phyloP scores from a whole-genome alignment of 2,329 filamentous ascomycete species.

The Talaromyces funiculosus region DNA sequence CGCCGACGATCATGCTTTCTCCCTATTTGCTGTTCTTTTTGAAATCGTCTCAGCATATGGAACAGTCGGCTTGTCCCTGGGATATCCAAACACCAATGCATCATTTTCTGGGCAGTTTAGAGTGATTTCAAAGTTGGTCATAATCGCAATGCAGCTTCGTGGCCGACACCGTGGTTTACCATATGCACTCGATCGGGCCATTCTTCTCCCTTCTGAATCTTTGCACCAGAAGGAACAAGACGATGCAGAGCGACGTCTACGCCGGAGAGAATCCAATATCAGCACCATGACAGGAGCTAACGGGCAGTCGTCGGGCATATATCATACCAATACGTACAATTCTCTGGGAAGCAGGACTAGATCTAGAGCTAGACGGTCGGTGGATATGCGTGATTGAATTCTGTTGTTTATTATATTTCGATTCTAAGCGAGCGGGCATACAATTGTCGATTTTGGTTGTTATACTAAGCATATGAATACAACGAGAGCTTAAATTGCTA shows the following conservation, averaged over 20 bases:
- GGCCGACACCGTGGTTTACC: conserved; percentile 61
- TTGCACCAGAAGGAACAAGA: conserved; percentile 55
- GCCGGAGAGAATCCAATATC: conserved; percentile 32
- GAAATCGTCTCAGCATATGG: conserved; percentile 89
- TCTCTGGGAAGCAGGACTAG: conserved; percentile 9
- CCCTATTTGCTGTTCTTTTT: conserved; percentile 67
- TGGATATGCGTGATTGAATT: not conserved
- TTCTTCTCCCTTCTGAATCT: conserved; percentile 62
- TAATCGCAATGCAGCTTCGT: conserved; percentile 62
- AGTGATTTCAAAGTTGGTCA: conserved; percentile 60
- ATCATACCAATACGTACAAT: not conserved
- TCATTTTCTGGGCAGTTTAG: conserved; percentile 80
- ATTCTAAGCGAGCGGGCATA: not conserved
- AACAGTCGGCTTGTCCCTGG: conserved; percentile 85
- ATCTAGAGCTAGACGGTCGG: conserved; percentile 4
- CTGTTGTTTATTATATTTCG: not conserved
- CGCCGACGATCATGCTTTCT: conserved; percentile 52
- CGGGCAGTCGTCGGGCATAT: conserved; percentile 9
- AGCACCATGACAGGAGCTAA: conserved; percentile 21
- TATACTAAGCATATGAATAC: not conserved
- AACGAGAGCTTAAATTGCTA: not conserved
- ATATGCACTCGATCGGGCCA: conserved; percentile 64
- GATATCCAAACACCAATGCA: conserved; percentile 68
- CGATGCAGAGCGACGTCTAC: conserved; percentile 44
- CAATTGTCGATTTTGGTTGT: not conserved